Base-by-base conservation (phyloP, 345 rosid species). In the Raphanus raphanistrum region DNA sequence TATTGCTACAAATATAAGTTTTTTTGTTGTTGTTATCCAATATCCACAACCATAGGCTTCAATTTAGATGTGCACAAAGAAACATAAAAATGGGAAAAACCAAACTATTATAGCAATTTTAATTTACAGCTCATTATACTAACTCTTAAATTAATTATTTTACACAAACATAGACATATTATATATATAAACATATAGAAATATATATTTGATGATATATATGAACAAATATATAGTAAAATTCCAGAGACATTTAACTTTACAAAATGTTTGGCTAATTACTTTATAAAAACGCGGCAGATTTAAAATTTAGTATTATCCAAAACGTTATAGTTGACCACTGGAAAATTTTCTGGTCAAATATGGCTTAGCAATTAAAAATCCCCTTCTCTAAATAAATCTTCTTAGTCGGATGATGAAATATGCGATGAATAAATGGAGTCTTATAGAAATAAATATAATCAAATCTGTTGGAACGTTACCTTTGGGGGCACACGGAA, bases 31-130 rank as follows among this genome's bases (percentile, higher is more conserved):
- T 68, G 70, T 52, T 68, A 73, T 21, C 21, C 21, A 21, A 21
- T 21, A 21, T 78, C 74, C 82, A 79, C 36, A 36, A 62, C 78
- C 78, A 41, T 62, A 73, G 74, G 74, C 78, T 50, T 68, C 25
- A 35, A 1, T 60, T 68, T 79, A 61, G 82, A 68, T 73, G 4
- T 36, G 35, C 15, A 73, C 36, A 67, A 4, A 73, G 65, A 61
- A 52, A 45, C 43, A 68, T 73, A 65, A 57, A 0, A 11, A 32
- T 29, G 9, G 63, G 65, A 69, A 65, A 29, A 29, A 10, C 26
- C n/a, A 74, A 58, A 15, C 0, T 38, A 28, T 2, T 41, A 21
- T 27, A 45, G 6, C 11, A 60, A n/a, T 26, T 25, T 36, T 71
- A 5, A 50, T 57, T 71, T 64, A 71, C 76, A 78, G 76, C 72